Evolutionary conservation across 345 rosid genomes (phyloP).

Genomic region (Anacardium occidentale): DNA sequence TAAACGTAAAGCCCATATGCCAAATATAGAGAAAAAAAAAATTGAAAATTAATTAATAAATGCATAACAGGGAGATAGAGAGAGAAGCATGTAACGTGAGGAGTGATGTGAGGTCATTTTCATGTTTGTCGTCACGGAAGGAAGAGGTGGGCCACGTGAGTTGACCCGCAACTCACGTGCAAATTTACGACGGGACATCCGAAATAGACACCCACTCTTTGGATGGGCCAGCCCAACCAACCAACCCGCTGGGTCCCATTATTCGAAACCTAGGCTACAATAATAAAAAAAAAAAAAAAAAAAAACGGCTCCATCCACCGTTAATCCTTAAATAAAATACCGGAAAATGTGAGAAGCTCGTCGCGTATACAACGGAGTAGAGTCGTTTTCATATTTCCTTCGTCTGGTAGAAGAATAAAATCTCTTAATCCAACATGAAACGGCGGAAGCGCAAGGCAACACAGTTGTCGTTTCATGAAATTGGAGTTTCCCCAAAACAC

Average conservation of each 20-base stretch:
- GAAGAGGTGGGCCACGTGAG: slow-evolving; percentile 37
- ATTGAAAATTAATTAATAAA: too few species aligned
- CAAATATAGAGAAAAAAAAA: too few species aligned
- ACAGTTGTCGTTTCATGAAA: too few species aligned
- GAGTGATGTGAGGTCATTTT: slow-evolving; percentile 29
- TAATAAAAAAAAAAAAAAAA: too few species aligned
- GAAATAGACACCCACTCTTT: not conserved
- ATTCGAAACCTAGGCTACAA: not conserved
- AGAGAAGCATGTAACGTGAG: not conserved
- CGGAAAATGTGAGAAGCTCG: too few species aligned
- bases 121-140: slow-evolving; percentile 31
- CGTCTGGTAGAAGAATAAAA: too few species aligned
- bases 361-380: too few species aligned
- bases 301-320: too few species aligned
- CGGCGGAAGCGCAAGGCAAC: not conserved
- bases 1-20: too few species aligned
- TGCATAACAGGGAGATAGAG: not conserved
- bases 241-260: not conserved
- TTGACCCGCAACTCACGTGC: slow-evolving; percentile 6
- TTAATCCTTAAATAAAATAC: too few species aligned
- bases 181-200: slow-evolving; percentile 13
- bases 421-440: too few species aligned
- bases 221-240: slow-evolving; percentile 7
- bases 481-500: slow-evolving; percentile 11
- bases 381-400: not conserved